A percentile compares a stretch with the other conserved stretches of the same genome.
phyloP scores from a whole-genome alignment of 1,284 basidiomycete genomes.

The Sporisorium iseilematis-ciliati region DNA sequence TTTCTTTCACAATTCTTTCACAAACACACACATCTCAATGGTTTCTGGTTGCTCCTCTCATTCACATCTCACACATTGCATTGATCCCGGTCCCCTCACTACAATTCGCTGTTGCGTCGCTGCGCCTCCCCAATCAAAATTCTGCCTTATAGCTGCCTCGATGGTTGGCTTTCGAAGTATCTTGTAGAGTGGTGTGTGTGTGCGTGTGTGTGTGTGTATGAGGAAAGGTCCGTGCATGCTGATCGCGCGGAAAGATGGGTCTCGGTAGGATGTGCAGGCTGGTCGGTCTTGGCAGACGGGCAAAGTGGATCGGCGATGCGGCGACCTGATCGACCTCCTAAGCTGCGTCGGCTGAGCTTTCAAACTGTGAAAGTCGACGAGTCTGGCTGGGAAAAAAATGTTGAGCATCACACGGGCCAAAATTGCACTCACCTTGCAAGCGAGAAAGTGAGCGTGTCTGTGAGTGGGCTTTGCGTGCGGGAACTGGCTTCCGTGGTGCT shows the following conservation, averaged over 20 bases:
- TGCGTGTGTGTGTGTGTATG: not conserved
- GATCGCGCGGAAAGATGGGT: not conserved
- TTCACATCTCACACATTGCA: conserved; percentile 20
- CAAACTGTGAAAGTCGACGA: too few relatives aligned
- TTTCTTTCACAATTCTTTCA: not conserved
- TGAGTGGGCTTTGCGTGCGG: not conserved
- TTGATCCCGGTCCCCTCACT: conserved; percentile 2
- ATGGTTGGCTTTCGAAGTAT: conserved; percentile 16
- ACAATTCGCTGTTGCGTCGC: not conserved
- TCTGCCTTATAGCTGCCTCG: conserved; percentile 13
- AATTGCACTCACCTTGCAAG: not conserved
- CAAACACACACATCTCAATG: not conserved
- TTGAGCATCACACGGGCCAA: not conserved
- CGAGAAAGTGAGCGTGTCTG: not conserved
- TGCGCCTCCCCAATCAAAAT: conserved; percentile 12
- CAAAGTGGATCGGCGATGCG: not conserved
- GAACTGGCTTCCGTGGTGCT: conserved; percentile 6
- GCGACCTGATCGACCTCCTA: not conserved
- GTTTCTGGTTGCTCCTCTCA: conserved; percentile 2
- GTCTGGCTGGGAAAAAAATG: too few relatives aligned
- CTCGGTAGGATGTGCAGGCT: not conserved
- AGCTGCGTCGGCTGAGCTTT: too few relatives aligned
- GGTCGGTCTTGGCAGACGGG: not conserved
- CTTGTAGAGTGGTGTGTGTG: not conserved
- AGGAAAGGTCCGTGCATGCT: not conserved